Evolutionary conservation across 768 basidiomycete genomes (phyloP).

Genomic region (Hericium erinaceus): DNA sequence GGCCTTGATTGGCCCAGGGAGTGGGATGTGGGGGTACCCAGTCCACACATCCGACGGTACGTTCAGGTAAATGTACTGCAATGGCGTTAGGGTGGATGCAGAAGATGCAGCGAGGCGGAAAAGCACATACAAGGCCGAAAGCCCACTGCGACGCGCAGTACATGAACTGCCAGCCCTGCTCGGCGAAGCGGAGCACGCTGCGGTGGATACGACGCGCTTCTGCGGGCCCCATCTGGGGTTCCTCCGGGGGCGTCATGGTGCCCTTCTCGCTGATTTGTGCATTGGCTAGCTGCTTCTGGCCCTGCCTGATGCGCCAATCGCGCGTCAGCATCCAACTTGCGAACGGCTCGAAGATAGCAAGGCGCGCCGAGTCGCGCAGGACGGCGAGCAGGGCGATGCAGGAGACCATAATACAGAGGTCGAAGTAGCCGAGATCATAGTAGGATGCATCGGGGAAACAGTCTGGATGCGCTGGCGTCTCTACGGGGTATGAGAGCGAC

Average conservation of each 20-base stretch:
- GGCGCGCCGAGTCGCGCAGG: constrained; percentile 67
- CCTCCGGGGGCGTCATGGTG: constrained; percentile 26
- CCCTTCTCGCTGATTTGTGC: constrained; percentile 16
- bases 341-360: constrained; percentile 71
- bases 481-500: constrained; percentile 60
- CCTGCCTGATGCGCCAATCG: constrained; percentile 29
- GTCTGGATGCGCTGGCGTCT: constrained; percentile 48
- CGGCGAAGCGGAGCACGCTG: constrained; percentile 80
- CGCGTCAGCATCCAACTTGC: constrained; percentile 66
- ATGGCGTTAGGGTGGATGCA: constrained; percentile 1
- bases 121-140: constrained; percentile 68
- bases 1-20: constrained; percentile 78
- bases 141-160: constrained; percentile 74
- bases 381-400: constrained; percentile 84
- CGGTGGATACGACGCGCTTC: constrained; percentile 57
- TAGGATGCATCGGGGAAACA: constrained; percentile 64
- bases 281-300: constrained; percentile 16
- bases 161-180: constrained; percentile 86
- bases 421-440: constrained; percentile 65
- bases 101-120: constrained; percentile 8
- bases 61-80: constrained; percentile 71
- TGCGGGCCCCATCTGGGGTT: constrained; percentile 22
- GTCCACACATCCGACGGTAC: constrained; percentile 70
- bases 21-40: constrained; percentile 72
- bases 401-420: constrained; percentile 72